Evolutionary conservation across 2,329 filamentous ascomycete species (phyloP), one percentile per base, ranked within the genome.

Genomic region (Botrytis porri): DNA sequence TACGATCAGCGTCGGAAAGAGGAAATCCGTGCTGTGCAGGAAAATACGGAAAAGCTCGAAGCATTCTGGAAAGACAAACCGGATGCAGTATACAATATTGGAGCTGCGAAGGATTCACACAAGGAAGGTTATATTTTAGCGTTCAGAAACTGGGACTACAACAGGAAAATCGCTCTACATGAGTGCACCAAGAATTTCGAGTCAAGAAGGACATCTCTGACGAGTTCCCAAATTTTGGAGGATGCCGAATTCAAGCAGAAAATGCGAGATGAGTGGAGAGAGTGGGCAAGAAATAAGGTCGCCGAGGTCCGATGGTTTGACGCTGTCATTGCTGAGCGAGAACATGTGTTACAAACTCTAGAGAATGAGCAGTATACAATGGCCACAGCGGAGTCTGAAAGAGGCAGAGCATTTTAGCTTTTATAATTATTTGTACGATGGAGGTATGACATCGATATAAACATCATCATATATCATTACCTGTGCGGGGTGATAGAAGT

Each of bases 1-100:
- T 85, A 85, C 75, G 78, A 78, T 9, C 74, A 78, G 6, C 84
- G 86, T 0, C 80, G 83, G 0, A 77, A 77, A 1, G 80, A 83
- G 61, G 87, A 88, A 77, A 78, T 78, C 16, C 78, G 77, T 10
- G 79, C 86, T 9, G 85, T 88, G 75, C 80, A 82, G 6, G 78
- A 82, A 45, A 88, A 88, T 75, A 77, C 82, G 0, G 74, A 76
- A 22, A 78, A 81, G 57, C 80, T 88, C 12, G 66, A 75, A 25
- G 76, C 70, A 0, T 86, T 83, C 75, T 86, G 83, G 82, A 76
- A 77, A 9, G 78, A 78, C 29, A 82, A 82, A 65, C 73, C 77
- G 7, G 78, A 80, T n/a, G 82, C 81, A 1, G 76, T 80, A 32
- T 73, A 76, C 43, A 80, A 81, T 69, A 84, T 88, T 81, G 83